Evolutionary conservation across 1,139 yeast genomes (phyloP), one percentile per base, ranked within the genome.

Genomic region (Suhomyces choctaworum): DNA sequence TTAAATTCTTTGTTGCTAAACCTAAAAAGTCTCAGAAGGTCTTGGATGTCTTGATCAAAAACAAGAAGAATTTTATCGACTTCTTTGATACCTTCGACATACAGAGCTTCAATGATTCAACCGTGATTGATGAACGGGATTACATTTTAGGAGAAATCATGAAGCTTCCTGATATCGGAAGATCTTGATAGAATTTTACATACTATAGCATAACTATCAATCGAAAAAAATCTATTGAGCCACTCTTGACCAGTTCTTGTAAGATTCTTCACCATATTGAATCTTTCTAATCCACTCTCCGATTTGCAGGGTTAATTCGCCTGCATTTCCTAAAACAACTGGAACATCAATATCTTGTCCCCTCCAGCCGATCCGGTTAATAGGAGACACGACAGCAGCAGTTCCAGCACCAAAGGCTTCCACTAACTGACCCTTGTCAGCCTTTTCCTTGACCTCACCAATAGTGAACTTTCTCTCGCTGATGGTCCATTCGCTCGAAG

Each of bases 351-450:
- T 88, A 40, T 74, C 74, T 52, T 80, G 64, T 36, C 83, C 92
- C 42, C 75, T 72, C 78, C 80, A 92, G 41, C 90, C 92, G 56
- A 92, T 86, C 51, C 77, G 84, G 62, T 84, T 79, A 56, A 92
- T 88, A 48, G 97, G 97, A 25, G 96, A 81, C 30, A 92, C 97
- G 58, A 90, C 80, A 26, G 97, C 97, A 37, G 98, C 97, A 37
- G 98, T 92, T 54, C 98, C 97, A 13, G 96, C 74, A 50, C 98
- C 98, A 56, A 92, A 92, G 10, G 96, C 96, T 70, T 92, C 97
- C 7, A 89, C 77, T 54, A 92, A 76, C 58, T 85, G 83, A 39
- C 96, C 96, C 60, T 80, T 78, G 27, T 65, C 68, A 31, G 96
- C 83, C 52, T 78, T 79, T 51, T 85, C 89, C 37, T 74, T 75